Evolutionary conservation across 768 basidiomycete species (phyloP).

Genomic region (Mycena latifolia): DNA sequence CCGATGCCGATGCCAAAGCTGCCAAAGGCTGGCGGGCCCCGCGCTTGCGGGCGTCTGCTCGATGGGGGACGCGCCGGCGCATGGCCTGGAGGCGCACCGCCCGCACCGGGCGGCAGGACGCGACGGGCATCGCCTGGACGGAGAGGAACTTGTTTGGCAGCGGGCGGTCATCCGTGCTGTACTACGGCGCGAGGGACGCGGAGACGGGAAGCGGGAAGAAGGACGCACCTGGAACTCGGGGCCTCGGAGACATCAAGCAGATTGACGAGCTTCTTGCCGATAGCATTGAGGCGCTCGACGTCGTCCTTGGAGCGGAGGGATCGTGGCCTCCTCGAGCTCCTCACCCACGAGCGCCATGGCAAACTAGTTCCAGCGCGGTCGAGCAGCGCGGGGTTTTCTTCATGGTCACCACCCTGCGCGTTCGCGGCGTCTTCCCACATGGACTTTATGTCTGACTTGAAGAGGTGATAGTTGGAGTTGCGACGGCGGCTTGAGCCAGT

Average conservation of each 20-base stretch:
- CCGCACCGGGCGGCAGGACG: constrained; percentile 55
- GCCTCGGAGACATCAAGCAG: constrained; percentile 86
- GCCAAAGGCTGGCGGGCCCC: constrained; percentile 57
- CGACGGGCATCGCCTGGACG: constrained; percentile 77
- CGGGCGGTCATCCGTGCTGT: constrained; percentile 90
- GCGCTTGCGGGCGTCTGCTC: constrained; percentile 38
- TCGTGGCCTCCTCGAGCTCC: constrained; percentile 79
- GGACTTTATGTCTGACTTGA: constrained; percentile 94
- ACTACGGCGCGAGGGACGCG: constrained; percentile 54
- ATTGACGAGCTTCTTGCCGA: constrained; percentile 87
- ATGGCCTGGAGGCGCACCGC: constrained; percentile 24
- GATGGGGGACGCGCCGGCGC: constrained; percentile 27
- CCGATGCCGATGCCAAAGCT: constrained; percentile 61
- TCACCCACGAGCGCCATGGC: constrained; percentile 94
- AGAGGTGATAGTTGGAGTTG: constrained; percentile 95
- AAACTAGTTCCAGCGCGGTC: constrained; percentile 92
- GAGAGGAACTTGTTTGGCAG: constrained; percentile 85
- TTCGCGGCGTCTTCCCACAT: constrained; percentile 99
- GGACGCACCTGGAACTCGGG: constrained; percentile 87
- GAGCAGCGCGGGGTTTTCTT: constrained; percentile 82
- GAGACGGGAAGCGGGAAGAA: constrained; percentile 11
- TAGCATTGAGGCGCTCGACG: constrained; percentile 84
- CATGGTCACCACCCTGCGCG: constrained; percentile 95
- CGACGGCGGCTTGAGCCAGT: constrained; percentile 94
- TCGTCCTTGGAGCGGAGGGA: constrained; percentile 89